A percentile compares a stretch with the other conserved stretches of the same genome.
Conservation (phyloP, 1,139 yeast species). For the Wickerhamomyces sp. region DNA sequence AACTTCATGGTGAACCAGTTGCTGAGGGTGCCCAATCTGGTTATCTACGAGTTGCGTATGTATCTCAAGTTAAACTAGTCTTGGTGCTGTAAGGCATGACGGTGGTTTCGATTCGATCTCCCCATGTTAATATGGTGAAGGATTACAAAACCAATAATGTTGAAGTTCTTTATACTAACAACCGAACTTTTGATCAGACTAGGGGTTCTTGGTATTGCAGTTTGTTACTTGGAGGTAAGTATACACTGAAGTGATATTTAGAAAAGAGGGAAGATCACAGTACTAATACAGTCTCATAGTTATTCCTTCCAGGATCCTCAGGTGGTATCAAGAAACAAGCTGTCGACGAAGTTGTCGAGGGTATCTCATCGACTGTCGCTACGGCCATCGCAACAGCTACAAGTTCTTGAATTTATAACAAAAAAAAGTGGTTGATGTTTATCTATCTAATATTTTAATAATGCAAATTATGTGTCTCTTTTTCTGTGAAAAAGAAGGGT, state of each 20-base stretch:
- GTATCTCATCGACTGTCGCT: slow-evolving; percentile 15
- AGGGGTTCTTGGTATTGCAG: slow-evolving; percentile 40
- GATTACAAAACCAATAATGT: slow-evolving; percentile 8
- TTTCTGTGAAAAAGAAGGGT: too few species aligned
- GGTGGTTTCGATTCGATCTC: too few species aligned
- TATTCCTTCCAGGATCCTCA: slow-evolving; percentile 28
- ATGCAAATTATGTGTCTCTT: background rate
- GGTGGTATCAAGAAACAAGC: slow-evolving; percentile 15
- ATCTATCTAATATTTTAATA: background rate
- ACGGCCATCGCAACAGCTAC: slow-evolving; percentile 17
- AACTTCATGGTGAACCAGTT: slow-evolving; percentile 14
- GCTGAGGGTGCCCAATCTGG: slow-evolving; percentile 18
- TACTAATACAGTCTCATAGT: background rate
- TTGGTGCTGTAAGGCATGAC: background rate
- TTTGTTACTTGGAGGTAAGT: slow-evolving; percentile 46
- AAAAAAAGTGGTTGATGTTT: too few species aligned
- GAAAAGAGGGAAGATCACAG: slow-evolving; percentile 7
- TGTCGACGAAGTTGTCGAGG: slow-evolving; percentile 14
- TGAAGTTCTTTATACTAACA: slow-evolving; percentile 15
- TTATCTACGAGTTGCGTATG: slow-evolving; percentile 13
- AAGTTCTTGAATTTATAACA: too few species aligned
- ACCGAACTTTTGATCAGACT: slow-evolving; percentile 24
- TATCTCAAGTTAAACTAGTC: slow-evolving; percentile 25
- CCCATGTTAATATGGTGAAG: background rate
- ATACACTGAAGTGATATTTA: background rate